Conservation (phyloP, 2,329 filamentous ascomycete genomes). For the Colletotrichum sp. region DNA sequence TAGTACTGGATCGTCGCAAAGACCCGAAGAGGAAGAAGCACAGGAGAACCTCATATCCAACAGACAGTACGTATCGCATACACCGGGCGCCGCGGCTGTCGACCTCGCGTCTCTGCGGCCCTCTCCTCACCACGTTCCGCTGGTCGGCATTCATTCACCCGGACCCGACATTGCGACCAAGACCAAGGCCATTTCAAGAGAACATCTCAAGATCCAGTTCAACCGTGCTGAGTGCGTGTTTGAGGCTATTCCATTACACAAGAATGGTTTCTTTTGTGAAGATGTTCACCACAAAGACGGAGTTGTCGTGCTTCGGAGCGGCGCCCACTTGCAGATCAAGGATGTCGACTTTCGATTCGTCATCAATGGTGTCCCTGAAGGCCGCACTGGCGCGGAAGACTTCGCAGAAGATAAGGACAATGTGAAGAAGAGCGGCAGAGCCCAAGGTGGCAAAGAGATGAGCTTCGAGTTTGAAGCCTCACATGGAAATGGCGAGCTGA, state of each 20-base stretch:
- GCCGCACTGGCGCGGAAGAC: conserved; percentile 64
- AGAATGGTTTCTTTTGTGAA: conserved; percentile 74
- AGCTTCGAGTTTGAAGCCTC: conserved; percentile 75
- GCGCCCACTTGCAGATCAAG: conserved; percentile 74
- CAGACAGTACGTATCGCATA: conserved; percentile 65
- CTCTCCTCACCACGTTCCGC: conserved; percentile 65
- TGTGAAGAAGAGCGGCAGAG: conserved; percentile 54
- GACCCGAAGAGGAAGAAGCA: conserved; percentile 45
- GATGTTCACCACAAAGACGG: conserved; percentile 62
- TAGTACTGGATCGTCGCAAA: conserved; percentile 44
- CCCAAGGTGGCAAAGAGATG: conserved; percentile 70
- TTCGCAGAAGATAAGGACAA: conserved; percentile 54
- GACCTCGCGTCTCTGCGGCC: conserved; percentile 66
- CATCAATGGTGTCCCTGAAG: conserved; percentile 67
- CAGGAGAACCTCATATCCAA: conserved; percentile 58
- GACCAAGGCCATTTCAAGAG: conserved; percentile 76
- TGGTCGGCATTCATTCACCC: conserved; percentile 76
- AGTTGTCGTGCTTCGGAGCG: conserved; percentile 64
- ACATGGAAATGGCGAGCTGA: conserved; percentile 60
- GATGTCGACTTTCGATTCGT: conserved; percentile 72
- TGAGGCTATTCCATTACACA: conserved; percentile 65
- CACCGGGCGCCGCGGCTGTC: conserved; percentile 62
- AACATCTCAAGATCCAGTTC: conserved; percentile 76
- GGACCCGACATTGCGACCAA: conserved; percentile 63
- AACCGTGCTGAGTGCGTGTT: conserved; percentile 68